Base-by-base conservation (phyloP, 2,329 filamentous ascomycete genomes). In the Aspergillus intermedius region DNA sequence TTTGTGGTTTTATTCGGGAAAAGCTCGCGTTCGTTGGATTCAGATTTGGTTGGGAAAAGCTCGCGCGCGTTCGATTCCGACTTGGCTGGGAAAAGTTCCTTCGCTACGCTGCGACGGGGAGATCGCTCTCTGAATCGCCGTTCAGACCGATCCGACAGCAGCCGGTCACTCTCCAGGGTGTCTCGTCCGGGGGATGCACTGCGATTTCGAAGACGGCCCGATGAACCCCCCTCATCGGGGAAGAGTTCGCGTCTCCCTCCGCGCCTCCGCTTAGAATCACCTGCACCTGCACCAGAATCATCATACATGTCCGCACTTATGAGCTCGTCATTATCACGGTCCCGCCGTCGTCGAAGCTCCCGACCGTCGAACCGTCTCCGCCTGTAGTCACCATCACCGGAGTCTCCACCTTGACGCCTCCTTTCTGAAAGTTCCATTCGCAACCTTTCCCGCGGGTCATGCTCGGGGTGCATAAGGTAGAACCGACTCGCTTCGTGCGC, bases 381-480 rank as follows among this genome's bases (percentile, higher is more conserved):
- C 52, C 65, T 66, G 63, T 74, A 75, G 53, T 72, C 71, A 22
- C 71, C 69, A 45, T 69, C 66, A 22, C 61, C 61, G 21, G 65
- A 59, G 42, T 68, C 67, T 9, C 64, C 57, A 28, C 66, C 65
- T 45, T 63, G 60, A 12, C 68, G 65, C 40, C 73, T 66, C 49
- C 73, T 67, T 37, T 80, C 76, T 4, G 67, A 60, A 34, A 73
- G 66, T 45, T 79, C 75, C 50, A 75, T 76, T 50, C 83, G 78
- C 53, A 83, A 74, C 46, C 81, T 80, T 70, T 88, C 89, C 57
- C 84, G 83, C 2, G 86, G 89, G 60, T 95, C 91, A 63, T 90
- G 83, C 59, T 95, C 88, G 1, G 91, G 91, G 59, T 97, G 88
- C 60, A 93, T 79, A 32, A 96, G 81, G 65, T 98, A 98, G 73